Base-by-base conservation (phyloP, 208 protist genomes). In the Trypanosoma rangeli region DNA sequence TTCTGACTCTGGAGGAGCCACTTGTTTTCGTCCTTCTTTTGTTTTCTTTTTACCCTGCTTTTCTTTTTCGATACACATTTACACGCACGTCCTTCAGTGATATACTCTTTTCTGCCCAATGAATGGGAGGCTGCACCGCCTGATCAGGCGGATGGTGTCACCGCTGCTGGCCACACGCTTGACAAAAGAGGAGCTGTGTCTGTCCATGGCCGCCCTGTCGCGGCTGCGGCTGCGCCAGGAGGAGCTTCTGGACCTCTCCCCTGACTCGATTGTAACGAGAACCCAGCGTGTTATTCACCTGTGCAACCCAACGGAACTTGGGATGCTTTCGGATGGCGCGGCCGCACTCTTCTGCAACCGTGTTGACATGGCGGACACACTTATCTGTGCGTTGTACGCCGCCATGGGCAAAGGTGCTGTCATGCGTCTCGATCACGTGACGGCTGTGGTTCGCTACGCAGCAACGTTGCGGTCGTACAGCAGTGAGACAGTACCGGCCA, bases 321-420 rank as follows among this genome's bases (percentile, higher is more conserved):
- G 74, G 12, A 91, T 94, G 80, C 64, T 94, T 9, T 78, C 84
- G 3, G 65, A 73, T 31, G 89, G 89, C 20, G 79, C 79, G 42
- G 49, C 42, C 5, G 73, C 86, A 18, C 49, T 94, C 31, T 73
- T 49, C 61, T 79, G 76, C 58, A 55, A 22, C 0, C 54, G 64
- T 18, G 49, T 59, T 3, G 53, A 77, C 26, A 52, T 89, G 22
- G 64, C 67, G 12, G 86, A 89, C 42, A 68, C 70, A 26, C 68
- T 93, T 16, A 69, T 84, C 28, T 65, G 65, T 15, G 69, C 50
- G 16, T 58, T 87, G 49, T 77, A 85, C 75, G 55, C 15, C 5
- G 62, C 64, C 2, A 33, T 76, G 5, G 16, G 52, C 16, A 60
- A 48, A 8, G 71, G 35, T 7, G 16, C 16, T 22, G 57, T 68